Evolutionary conservation across 1,284 basidiomycete species (phyloP).

Genomic region (Cutaneotrichosporon mucoides): DNA sequence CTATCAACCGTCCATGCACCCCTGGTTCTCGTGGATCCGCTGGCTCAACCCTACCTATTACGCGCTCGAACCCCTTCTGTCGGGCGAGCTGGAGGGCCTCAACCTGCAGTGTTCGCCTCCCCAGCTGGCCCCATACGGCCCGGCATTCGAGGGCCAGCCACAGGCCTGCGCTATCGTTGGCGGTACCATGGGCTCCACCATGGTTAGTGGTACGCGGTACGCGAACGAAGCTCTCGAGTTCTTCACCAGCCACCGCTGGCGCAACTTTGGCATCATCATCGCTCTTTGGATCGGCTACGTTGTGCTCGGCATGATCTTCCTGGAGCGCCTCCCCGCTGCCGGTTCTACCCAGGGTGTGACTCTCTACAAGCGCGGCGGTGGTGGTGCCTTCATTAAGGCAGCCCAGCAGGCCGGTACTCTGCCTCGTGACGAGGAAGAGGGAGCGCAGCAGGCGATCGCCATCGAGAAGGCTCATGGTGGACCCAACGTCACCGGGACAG

Average conservation of each 20-base stretch:
- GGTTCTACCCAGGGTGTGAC: slow-evolving; percentile 36
- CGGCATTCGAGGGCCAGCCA: slow-evolving; percentile 30
- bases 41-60: slow-evolving; percentile 40
- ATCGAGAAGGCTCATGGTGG: slow-evolving; percentile 6
- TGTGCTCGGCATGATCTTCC: slow-evolving; percentile 17
- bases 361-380: slow-evolving; percentile 34
- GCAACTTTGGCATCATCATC: slow-evolving; percentile 52
- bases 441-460: slow-evolving; percentile 6
- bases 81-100: slow-evolving; percentile 51
- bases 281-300: slow-evolving; percentile 38
- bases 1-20: slow-evolving; percentile 38
- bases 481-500: neutral
- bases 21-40: slow-evolving; percentile 26
- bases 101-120: slow-evolving; percentile 44
- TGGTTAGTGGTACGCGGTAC: slow-evolving; percentile 36
- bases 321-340: slow-evolving; percentile 30
- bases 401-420: slow-evolving; percentile 23
- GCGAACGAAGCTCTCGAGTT: slow-evolving; percentile 45
- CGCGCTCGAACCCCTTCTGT: slow-evolving; percentile 31
- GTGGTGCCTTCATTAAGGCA: slow-evolving; percentile 6
- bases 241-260: slow-evolving; percentile 46
- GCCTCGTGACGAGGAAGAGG: slow-evolving; percentile 29
- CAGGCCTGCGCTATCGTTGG: slow-evolving; percentile 48
- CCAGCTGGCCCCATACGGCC: slow-evolving; percentile 48
- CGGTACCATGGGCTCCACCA: slow-evolving; percentile 16